phyloP scores from a whole-genome alignment of 208 protist species.

The Trypanosomatidae sp. region DNA sequence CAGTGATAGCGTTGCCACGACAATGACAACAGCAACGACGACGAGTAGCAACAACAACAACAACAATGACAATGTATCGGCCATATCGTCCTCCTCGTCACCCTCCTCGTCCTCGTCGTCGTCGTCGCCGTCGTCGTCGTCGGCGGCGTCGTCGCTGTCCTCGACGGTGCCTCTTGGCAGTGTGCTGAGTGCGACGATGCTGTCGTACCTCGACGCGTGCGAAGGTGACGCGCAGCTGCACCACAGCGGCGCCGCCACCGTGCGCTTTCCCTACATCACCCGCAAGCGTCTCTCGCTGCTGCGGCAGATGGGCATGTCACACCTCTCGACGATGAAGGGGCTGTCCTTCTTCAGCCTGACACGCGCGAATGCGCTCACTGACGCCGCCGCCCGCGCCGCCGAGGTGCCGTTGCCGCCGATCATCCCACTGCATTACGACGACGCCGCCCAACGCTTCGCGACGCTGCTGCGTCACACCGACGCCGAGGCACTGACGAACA shows the following conservation, averaged over 20 bases:
- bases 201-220: conserved; percentile 11
- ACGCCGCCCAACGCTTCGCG: conserved; percentile 17
- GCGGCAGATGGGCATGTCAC: conserved; percentile 17
- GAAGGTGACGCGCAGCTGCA: conserved; percentile 11
- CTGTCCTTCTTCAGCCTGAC: conserved; percentile 41
- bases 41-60: too few relatives aligned
- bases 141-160: too few relatives aligned
- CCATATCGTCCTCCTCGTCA: too few relatives aligned
- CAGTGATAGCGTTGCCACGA: too few relatives aligned
- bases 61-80: too few relatives aligned
- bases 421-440: conserved; percentile 36
- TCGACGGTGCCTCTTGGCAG: too few relatives aligned
- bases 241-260: conserved; percentile 11
- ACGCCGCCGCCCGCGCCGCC: conserved; percentile 19
- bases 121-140: too few relatives aligned
- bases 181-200: conserved; percentile 4
- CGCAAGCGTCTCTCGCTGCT: conserved; percentile 42
- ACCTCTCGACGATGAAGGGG: conserved; percentile 35
- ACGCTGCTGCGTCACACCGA: conserved; percentile 12
- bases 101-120: too few relatives aligned
- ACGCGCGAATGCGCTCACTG: conserved; percentile 37
- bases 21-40: too few relatives aligned
- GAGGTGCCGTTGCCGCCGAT: conserved; percentile 16
- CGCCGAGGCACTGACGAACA: conserved; percentile 3
- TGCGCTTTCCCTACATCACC: conserved; percentile 56